Evolutionary conservation across 306 rosid genomes (phyloP).

Genomic region (Lathyrus oleraceus): DNA sequence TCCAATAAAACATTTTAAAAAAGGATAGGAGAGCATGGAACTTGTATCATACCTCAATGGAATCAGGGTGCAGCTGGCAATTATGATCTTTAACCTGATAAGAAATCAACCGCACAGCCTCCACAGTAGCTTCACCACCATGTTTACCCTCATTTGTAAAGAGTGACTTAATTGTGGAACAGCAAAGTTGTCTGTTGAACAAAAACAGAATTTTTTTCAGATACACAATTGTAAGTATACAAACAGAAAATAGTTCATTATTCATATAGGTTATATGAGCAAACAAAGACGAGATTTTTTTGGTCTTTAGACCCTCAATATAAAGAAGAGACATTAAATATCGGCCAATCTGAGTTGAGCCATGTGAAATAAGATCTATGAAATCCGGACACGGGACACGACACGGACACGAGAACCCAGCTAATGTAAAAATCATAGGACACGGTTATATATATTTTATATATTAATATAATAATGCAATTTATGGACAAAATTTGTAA

Average conservation of each 20-base stretch:
- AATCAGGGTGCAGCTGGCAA: constrained; percentile 85
- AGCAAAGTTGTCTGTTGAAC: constrained; percentile 71
- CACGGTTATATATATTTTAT: no score
- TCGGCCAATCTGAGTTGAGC: background rate
- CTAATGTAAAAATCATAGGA: no score
- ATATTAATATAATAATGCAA: no score
- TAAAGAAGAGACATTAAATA: background rate
- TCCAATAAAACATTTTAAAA: background rate
- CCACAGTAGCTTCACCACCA: constrained; percentile 85
- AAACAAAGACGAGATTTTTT: constrained; percentile 10
- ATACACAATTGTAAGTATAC: background rate
- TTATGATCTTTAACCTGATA: constrained; percentile 69
- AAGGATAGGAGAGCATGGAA: background rate
- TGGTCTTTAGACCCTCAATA: background rate
- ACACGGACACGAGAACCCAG: no score
- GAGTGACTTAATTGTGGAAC: constrained; percentile 70
- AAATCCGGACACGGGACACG: no score
- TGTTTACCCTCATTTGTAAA: constrained; percentile 87
- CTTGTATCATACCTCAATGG: constrained; percentile 57
- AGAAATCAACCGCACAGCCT: constrained; percentile 90
- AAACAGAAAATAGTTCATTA: constrained; percentile 16
- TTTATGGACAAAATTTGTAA: no score
- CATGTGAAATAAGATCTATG: background rate
- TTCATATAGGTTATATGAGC: constrained; percentile 19
- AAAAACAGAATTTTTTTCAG: constrained; percentile 34